Evolutionary conservation across 148 eudicot species (phyloP).

Genomic region (Dysphania ambrosioides): DNA sequence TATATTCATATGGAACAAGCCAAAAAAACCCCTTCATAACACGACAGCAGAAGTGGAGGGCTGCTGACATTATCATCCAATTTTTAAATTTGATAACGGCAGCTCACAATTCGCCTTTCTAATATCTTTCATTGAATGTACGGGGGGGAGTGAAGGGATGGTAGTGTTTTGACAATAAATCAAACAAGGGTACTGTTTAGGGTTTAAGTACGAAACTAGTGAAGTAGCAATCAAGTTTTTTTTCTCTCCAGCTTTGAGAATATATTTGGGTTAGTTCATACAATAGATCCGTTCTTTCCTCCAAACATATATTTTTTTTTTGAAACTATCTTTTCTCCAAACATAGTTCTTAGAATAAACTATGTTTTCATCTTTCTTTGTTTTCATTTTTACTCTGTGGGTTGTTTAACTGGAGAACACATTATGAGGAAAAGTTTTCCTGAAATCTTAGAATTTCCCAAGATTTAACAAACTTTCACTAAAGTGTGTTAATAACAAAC

Average conservation of each 20-base stretch:
- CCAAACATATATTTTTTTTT: no score
- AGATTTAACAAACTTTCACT: not conserved
- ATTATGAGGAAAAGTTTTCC: no score
- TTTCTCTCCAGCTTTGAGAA: no score
- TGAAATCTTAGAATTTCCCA: not conserved
- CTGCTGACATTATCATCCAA: no score
- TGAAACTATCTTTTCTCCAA: no score
- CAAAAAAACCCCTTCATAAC: not conserved
- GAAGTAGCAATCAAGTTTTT: not conserved
- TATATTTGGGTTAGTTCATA: not conserved
- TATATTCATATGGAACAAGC: not conserved
- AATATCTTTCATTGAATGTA: no score
- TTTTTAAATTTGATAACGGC: no score
- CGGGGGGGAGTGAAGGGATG: not conserved
- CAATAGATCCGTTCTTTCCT: not conserved
- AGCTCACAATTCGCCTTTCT: no score
- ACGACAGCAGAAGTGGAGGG: not conserved
- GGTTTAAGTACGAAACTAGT: not conserved
- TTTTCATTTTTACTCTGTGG: no score
- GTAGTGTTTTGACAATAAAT: not conserved
- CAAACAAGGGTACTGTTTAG: not conserved
- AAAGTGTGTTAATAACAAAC: not conserved
- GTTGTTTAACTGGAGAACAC: no score
- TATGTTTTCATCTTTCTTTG: no score
- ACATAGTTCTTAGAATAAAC: no score